Conservation (phyloP, 768 basidiomycete genomes). For the Gelatoporia subvermispora region DNA sequence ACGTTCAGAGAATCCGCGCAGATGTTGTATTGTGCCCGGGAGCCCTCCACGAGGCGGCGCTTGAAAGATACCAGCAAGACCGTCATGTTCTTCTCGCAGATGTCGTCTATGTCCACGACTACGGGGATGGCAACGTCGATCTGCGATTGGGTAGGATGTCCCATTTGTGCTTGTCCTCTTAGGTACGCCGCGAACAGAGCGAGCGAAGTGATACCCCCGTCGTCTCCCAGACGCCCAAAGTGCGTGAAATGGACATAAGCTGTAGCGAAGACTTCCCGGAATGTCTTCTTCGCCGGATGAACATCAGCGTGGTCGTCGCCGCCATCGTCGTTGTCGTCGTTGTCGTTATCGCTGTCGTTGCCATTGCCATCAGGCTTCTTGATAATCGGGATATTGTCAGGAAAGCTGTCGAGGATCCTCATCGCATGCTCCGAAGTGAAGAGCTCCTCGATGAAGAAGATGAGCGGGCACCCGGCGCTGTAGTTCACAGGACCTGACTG, state of each 20-base stretch:
- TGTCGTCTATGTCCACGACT: conserved; percentile 11
- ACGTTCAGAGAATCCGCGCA: background rate
- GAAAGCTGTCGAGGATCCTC: conserved; percentile 14
- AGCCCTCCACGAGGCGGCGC: background rate
- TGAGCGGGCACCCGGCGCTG: background rate
- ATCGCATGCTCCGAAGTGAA: conserved; percentile 10
- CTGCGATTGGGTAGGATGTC: no score
- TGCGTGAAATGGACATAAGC: conserved; percentile 29
- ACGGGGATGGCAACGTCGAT: conserved; percentile 26
- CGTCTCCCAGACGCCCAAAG: conserved; percentile 22
- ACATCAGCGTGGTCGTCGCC: no score
- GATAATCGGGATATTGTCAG: conserved; percentile 21
- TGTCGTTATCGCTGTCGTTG: no score
- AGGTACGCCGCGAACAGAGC: conserved; percentile 16
- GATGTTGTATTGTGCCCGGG: background rate
- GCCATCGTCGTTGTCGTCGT: no score
- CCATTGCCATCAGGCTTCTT: no score
- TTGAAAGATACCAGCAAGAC: conserved; percentile 20
- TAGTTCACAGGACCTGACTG: background rate
- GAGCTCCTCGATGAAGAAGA: conserved; percentile 6
- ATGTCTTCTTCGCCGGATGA: background rate
- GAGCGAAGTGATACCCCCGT: conserved; percentile 15
- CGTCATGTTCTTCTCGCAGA: conserved; percentile 11
- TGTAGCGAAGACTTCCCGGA: conserved; percentile 20
- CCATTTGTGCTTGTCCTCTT: conserved; percentile 10